Conservation (phyloP, 208 protist species). For the Wallacemonas sp. region DNA sequence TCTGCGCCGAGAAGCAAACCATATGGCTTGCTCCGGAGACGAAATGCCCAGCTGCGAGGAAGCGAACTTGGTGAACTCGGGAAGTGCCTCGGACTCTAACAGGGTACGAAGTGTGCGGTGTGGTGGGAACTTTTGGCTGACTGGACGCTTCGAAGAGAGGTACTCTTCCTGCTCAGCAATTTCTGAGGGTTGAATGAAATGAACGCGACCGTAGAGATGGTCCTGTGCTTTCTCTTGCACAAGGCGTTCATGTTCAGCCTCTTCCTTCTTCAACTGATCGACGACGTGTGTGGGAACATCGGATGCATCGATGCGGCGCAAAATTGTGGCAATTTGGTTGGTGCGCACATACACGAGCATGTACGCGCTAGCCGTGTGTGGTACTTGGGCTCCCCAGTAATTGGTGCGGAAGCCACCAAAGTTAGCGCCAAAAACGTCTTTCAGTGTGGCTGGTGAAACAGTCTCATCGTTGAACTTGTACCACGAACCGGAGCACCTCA, state of each 20-base stretch:
- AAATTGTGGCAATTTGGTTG: slow-evolving; percentile 51
- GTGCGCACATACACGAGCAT: slow-evolving; percentile 92
- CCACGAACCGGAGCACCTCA: slow-evolving; percentile 70
- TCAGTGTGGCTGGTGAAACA: slow-evolving; percentile 74
- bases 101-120: slow-evolving; percentile 58
- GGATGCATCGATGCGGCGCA: slow-evolving; percentile 50
- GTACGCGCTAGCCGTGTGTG: slow-evolving; percentile 84
- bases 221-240: slow-evolving; percentile 69
- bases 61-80: slow-evolving; percentile 57
- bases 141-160: slow-evolving; percentile 40
- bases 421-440: slow-evolving; percentile 86
- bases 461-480: slow-evolving; percentile 93
- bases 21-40: slow-evolving; percentile 48
- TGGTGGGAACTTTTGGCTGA: slow-evolving; percentile 54
- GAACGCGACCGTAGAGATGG: slow-evolving; percentile 77
- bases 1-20: slow-evolving; percentile 42
- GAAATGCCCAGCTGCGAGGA: slow-evolving; percentile 36
- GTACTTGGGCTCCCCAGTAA: slow-evolving; percentile 86
- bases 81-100: slow-evolving; percentile 59
- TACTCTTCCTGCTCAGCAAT: slow-evolving; percentile 66
- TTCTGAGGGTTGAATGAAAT: slow-evolving; percentile 68
- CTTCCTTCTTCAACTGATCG: slow-evolving; percentile 57
- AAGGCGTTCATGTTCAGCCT: slow-evolving; percentile 48
- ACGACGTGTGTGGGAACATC: slow-evolving; percentile 82
- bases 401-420: slow-evolving; percentile 84